Evolutionary conservation across 2,329 filamentous ascomycete species (phyloP).

Genomic region (Rhynchosporium secalis): DNA sequence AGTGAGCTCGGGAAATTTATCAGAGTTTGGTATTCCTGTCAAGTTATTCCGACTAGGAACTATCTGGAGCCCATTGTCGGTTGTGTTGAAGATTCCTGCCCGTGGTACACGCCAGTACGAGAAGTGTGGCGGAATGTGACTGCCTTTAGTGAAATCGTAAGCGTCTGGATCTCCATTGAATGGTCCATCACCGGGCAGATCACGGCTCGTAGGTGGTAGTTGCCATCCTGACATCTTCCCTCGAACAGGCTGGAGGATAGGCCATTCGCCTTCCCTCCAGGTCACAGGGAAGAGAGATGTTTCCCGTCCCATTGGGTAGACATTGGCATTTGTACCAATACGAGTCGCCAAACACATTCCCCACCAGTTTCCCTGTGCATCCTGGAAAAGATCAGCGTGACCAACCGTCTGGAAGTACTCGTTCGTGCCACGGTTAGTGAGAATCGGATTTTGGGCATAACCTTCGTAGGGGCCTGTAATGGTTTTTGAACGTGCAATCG

Average conservation of each 20-base stretch:
- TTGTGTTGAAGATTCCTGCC: no score
- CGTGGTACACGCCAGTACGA: no score
- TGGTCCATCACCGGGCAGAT: constrained; percentile 41
- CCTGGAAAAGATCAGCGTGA: constrained; percentile 57
- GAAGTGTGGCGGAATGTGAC: no score
- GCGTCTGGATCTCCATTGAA: no score
- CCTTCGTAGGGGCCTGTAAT: constrained; percentile 62
- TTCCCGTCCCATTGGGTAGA: constrained; percentile 57
- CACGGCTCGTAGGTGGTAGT: constrained; percentile 32
- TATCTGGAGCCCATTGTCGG: no score
- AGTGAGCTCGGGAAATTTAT: no score
- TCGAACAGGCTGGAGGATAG: constrained; percentile 44
- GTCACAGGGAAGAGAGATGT: constrained; percentile 49
- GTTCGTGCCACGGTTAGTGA: not conserved
- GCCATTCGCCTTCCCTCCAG: constrained; percentile 52
- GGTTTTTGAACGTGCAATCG: constrained; percentile 53
- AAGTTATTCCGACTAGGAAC: no score
- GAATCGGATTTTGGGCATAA: not conserved
- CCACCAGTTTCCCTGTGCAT: constrained; percentile 53
- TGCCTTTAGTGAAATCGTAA: no score
- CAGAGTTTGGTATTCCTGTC: no score
- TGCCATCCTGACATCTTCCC: constrained; percentile 42
- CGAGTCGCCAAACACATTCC: constrained; percentile 48
- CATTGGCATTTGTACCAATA: constrained; percentile 45
- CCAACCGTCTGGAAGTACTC: constrained; percentile 50